These are phyloP conservation scores for Mycena epipterygia DNA, from an alignment of 768 basidiomycete genomes.

Conservation along the genomic window DNA sequence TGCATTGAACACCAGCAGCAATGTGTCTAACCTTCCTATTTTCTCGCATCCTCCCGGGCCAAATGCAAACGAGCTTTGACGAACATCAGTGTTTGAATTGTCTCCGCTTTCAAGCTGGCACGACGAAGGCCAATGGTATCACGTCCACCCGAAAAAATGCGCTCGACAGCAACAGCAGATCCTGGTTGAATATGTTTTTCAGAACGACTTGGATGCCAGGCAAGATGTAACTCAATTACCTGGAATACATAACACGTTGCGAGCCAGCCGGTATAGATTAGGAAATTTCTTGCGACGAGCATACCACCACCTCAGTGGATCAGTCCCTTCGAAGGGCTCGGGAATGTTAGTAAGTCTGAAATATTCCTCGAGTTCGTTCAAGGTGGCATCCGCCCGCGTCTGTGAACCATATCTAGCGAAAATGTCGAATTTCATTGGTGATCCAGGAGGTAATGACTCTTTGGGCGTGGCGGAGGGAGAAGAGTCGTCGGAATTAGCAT, in stretches of 20 bases:
- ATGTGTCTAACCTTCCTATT: too few species aligned
- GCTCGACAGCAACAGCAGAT: not conserved
- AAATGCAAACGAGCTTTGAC: not conserved
- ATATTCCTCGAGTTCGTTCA: constrained; percentile 36
- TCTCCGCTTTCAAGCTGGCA: not conserved
- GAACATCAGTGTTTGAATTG: not conserved
- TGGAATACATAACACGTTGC: constrained; percentile 39
- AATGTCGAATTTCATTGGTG: not conserved
- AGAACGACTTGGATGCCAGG: not conserved
- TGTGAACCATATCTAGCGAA: not conserved
- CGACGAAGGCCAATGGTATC: too few species aligned
- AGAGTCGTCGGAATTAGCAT: not conserved
- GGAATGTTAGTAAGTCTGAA: constrained; percentile 16
- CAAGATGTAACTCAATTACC: constrained; percentile 10
- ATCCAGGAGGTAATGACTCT: not conserved
- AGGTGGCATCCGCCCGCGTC: not conserved
- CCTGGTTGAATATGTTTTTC: not conserved
- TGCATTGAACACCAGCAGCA: too few species aligned
- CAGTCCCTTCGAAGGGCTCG: constrained; percentile 26
- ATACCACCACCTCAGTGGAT: constrained; percentile 40
- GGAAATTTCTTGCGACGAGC: constrained; percentile 37
- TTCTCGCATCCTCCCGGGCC: not conserved
- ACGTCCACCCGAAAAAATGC: too few species aligned
- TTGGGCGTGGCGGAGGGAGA: not conserved
- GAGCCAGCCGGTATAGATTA: constrained; percentile 35